Evolutionary conservation across 495 filamentous ascomycete species (phyloP).

Genomic region (Aspergillus homomorphus): DNA sequence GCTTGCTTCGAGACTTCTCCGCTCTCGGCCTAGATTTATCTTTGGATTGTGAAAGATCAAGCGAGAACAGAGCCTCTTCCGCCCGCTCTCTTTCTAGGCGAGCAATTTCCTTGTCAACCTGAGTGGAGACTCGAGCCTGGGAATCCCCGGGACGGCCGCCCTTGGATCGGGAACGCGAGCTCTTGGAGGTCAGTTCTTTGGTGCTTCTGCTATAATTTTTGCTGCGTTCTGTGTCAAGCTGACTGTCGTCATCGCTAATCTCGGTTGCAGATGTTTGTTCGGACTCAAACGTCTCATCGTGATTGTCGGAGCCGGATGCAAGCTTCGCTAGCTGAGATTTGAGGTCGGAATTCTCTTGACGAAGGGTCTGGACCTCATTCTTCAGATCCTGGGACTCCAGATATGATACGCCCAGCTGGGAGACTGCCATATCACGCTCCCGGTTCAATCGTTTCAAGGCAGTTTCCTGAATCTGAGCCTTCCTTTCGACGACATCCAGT

Average conservation of each 20-base stretch:
- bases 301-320: conserved; percentile 19
- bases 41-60: conserved; percentile 30
- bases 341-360: conserved; percentile 47
- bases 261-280: conserved; percentile 27
- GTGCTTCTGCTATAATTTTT: conserved; percentile 31
- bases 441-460: conserved; percentile 56
- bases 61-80: conserved; percentile 46
- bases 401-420: conserved; percentile 61
- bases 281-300: conserved; percentile 33
- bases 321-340: conserved; percentile 37
- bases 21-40: conserved; percentile 25
- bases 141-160: conserved; percentile 33
- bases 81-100: conserved; percentile 42
- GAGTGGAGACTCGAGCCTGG: conserved; percentile 32
- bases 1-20: conserved; percentile 21
- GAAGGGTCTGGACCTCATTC: conserved; percentile 50
- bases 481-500: conserved; percentile 57
- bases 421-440: conserved; percentile 63
- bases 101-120: conserved; percentile 45
- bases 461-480: conserved; percentile 57
- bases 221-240: conserved; percentile 35
- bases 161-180: conserved; percentile 31
- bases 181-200: conserved; percentile 36
- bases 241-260: conserved; percentile 34
- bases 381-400: conserved; percentile 63